These are phyloP conservation scores for Parathielavia appendiculata DNA, from an alignment of 495 filamentous ascomycete species.

Conservation along the genomic window DNA sequence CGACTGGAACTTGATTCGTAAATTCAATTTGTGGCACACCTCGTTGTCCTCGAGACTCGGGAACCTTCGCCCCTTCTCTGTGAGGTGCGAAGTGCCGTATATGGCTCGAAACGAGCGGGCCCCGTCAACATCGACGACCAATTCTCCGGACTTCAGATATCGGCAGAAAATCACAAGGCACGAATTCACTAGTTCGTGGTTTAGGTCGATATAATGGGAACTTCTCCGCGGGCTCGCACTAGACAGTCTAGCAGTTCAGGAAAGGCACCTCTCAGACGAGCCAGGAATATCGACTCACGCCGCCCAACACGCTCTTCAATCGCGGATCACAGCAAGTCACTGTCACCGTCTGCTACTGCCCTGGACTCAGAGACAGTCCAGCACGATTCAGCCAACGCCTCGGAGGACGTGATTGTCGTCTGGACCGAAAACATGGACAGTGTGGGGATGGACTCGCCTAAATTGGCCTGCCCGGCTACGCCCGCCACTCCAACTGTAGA, in stretches of 20 bases:
- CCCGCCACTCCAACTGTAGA: not conserved
- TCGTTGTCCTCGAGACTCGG: not conserved
- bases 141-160: constrained; percentile 4
- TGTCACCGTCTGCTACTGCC: constrained; percentile 13
- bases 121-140: constrained; percentile 23
- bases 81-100: not conserved
- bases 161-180: constrained; percentile 7
- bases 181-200: not conserved
- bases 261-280: constrained; percentile 21
- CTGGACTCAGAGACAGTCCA: not conserved
- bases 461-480: constrained; percentile 6
- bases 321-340: constrained; percentile 18
- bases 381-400: constrained; percentile 1
- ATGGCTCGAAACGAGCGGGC: constrained; percentile 25
- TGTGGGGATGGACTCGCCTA: constrained; percentile 23
- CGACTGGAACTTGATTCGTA: constrained; percentile 9
- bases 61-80: not conserved
- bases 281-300: constrained; percentile 22
- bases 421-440: constrained; percentile 35
- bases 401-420: constrained; percentile 36
- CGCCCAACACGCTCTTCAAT: constrained; percentile 20
- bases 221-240: constrained; percentile 21
- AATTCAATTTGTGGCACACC: constrained; percentile 12
- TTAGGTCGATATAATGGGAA: constrained; percentile 27
- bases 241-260: constrained; percentile 23